Evolutionary conservation across 1,284 basidiomycete genomes (phyloP), one percentile per base, ranked within the genome.

Genomic region (Volvariella surrecta): DNA sequence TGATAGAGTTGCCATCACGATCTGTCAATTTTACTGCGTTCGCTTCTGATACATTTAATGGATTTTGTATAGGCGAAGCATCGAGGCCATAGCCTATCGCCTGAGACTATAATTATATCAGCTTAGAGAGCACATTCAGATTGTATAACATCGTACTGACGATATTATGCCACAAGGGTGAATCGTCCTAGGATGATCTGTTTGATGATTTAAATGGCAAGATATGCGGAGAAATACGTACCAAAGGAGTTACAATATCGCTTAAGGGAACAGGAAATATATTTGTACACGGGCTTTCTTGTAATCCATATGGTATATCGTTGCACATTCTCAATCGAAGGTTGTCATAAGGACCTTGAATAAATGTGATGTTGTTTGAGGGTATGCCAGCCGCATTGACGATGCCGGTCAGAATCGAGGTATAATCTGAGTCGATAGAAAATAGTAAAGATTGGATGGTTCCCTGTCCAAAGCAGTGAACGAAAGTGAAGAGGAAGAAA

Each of bases 361-460:
- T 57, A 47, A 63, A 67, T 1, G 69, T 64, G 18, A 74, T 59
- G 38, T 70, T 64, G 3, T 50, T 44, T 1, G 52, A 20, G 1
- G 69, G 65, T 32, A 74, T 63, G 1, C 60, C 44, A 3, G 66
- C 70, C 0, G 58, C 55, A 3, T 55, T 42, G 16, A 70, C 58
- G 46, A 79, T 66, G 6, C 51, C 54, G 16, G 57, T 54, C 10
- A 72, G 56, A 24, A 75, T 51, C 3, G 52, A 45, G 43, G 57
- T 54, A 48, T 70, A 71, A 31, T 66, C 55, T 13, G 62, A 52
- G 52, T 79, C 74, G 46, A 70, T 50, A 21, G 62, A 62, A 53
- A 66, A 71, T 4, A 76, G 59, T 24, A 75, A 60, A 1, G 71
- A 67, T 50, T 77, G 74, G 13, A 76, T 61, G 42, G 73, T 56